Conservation (phyloP, 192 early-diverging fungal genomes). For the Gaertneriomyces semiglobifer region DNA sequence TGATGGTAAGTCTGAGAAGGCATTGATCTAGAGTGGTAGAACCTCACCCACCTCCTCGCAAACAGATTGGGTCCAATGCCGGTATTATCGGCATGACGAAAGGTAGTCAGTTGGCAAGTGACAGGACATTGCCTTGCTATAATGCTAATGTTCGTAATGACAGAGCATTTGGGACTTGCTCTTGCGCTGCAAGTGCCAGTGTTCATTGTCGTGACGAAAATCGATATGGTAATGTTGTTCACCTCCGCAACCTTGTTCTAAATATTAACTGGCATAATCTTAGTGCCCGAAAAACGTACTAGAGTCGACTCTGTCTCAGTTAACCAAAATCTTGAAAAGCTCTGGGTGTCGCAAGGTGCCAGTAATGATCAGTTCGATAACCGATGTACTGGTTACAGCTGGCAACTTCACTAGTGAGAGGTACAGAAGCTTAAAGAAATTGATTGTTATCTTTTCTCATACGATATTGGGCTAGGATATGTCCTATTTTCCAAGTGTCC, state of each 20-base stretch:
- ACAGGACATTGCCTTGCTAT: slow-evolving; percentile 9
- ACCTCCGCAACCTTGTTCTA: too few relatives aligned
- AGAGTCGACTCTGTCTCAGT: slow-evolving; percentile 76
- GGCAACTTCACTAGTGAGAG: slow-evolving; percentile 79
- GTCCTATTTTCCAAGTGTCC: slow-evolving; percentile 92
- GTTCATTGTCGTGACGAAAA: slow-evolving; percentile 83
- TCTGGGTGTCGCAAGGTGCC: slow-evolving; percentile 90
- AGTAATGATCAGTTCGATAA: slow-evolving; percentile 71
- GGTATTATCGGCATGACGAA: slow-evolving; percentile 89
- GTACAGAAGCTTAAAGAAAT: slow-evolving; percentile 4
- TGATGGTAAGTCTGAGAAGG: slow-evolving; percentile 56
- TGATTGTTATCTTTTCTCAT: not conserved
- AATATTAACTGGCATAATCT: too few relatives aligned
- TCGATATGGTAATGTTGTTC: slow-evolving; percentile 62
- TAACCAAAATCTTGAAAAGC: slow-evolving; percentile 79
- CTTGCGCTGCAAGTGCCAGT: slow-evolving; percentile 76
- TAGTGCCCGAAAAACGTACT: slow-evolving; percentile 75
- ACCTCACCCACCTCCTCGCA: not conserved
- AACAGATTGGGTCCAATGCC: slow-evolving; percentile 61
- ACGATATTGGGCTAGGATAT: slow-evolving; percentile 53
- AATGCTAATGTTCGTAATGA: not conserved
- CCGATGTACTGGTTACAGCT: slow-evolving; percentile 75
- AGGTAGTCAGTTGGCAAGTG: slow-evolving; percentile 16
- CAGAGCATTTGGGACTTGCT: slow-evolving; percentile 76
- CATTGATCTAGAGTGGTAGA: not conserved